Conservation (phyloP, 2,329 filamentous ascomycete species). For the Colletotrichum lini region DNA sequence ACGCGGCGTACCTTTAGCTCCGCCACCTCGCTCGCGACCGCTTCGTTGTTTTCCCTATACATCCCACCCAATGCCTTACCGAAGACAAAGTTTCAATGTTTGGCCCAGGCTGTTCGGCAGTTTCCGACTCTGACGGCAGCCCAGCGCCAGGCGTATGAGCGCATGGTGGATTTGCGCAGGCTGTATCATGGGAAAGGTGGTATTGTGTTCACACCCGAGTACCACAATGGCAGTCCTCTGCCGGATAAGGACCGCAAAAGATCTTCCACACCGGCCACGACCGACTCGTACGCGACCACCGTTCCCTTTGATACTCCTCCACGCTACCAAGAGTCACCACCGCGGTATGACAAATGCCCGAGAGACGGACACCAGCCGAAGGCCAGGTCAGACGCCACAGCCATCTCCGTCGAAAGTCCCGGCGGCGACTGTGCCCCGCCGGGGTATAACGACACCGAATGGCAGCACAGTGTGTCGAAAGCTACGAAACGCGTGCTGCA, state of each 20-base stretch:
- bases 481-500: not conserved
- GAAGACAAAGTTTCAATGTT: not conserved
- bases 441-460: constrained; percentile 1
- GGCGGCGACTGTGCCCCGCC: not conserved
- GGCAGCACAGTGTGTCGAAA: not conserved
- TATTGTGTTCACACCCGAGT: not conserved
- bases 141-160: constrained; percentile 13
- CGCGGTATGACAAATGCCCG: constrained; percentile 8
- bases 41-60: constrained; percentile 17
- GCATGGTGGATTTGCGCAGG: constrained; percentile 20
- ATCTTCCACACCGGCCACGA: not conserved
- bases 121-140: constrained; percentile 11
- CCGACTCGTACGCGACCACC: constrained; percentile 11
- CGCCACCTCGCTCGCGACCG: constrained; percentile 3
- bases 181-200: constrained; percentile 29
- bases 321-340: constrained; percentile 13
- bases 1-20: not conserved
- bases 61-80: constrained; percentile 1
- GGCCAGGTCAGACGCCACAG: not conserved
- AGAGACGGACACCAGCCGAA: not conserved
- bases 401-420: not conserved
- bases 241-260: not conserved
- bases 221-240: too few species aligned
- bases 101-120: constrained; percentile 4
- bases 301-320: constrained; percentile 13